Base-by-base conservation (phyloP, 2,329 filamentous ascomycete species). In the Ceratocystis eucalypticola region DNA sequence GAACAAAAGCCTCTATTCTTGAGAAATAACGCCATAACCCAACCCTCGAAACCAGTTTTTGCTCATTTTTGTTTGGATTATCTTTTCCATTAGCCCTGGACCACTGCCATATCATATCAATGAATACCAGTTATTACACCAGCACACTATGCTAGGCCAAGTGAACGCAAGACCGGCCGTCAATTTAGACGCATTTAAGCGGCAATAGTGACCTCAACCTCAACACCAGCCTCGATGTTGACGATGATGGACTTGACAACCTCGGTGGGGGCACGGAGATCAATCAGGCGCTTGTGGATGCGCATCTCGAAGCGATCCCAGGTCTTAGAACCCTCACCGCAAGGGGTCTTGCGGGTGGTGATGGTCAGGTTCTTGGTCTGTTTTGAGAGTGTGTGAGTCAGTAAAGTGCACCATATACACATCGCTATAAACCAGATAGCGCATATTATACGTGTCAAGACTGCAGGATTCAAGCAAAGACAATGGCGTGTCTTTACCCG, bases 321-420 rank as follows among this genome's bases (percentile, higher is more conserved):
- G 77, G 94, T 99, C 91, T 99, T 99, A 80, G 89, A 95, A 82
- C 94, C 94, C 87, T 99, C 94, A 89, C 94, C 94, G 82, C 89
- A 94, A 79, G 94, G 94, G 72, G 94, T 97, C 89, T 99, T 99
- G 77, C 94, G 89, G 84, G 94, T 96, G 78, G 89, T 91, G 84
- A 96, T 86, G 85, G 94, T 91, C 76, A 97, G 86, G 78, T 86
- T 90, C 88, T 96, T 96, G 83, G 92, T 96, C 66, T 67, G 45
- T 67, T n/a, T 55, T 75, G 94, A 91, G 45, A 44, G 3, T 7
- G 8, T 7, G 3, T 5, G 17, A 30, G 62, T 67, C 50, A 67
- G 66, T 59, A 8, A 8, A n/a, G 2, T n/a, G 12, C 33, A 41
- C 37, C 12, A 5, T 41, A 41, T 15, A 15, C 37, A 41, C 37